Base-by-base conservation (phyloP, 805 yeast species). In the Spathaspora boniae region DNA sequence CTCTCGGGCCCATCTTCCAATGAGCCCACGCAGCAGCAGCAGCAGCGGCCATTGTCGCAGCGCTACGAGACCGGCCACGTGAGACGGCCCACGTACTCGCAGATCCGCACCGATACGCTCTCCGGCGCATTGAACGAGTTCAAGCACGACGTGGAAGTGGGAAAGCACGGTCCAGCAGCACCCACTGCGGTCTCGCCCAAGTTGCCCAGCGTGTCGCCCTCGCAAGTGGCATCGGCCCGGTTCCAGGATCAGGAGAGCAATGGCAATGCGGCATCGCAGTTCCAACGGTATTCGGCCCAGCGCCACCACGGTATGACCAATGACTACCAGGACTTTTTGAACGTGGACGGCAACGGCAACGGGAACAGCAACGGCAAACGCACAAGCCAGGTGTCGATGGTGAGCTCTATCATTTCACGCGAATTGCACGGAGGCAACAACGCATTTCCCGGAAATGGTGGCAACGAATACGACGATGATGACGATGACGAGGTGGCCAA, bases 401-500 rank as follows among this genome's bases (percentile, higher is more conserved):
- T 65, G 9, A 64, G 70, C 37, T 65, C 71, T 0, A 62, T 67
- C 32, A 54, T 67, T 20, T 63, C 69, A 5, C 65, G 62, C 40
- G 65, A 53, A 14, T 53, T 55, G 4, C 14, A 18, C 14, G 4
- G 6, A 6, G 12, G n/a, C 6, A 17, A 16, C 7, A 17, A 29
- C 22, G 4, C 29, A 8, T 7, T 11, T 11, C 8, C 27, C 12
- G n/a, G 14, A 5, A 16, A 24, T 24, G 34, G 26, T 22, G 34
- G 26, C 6, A 20, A 31, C 4, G n/a, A 16, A n/a, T 16, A 12
- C 6, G 41, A 41, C 27, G 48, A 51, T 29, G 51, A 55, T 8
- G 65, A 61, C 9, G 65, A 59, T 4, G 60, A 48, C 12, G 69
- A 58, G 27, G 55, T 58, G 4, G 68, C 64, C 25, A 39, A 44